A percentile compares a stretch with the other conserved stretches of the same genome.
These are phyloP conservation scores for baker's yeast (Saccharomyces cerevisiae) DNA, from an alignment of 805 yeast species.

Conservation along the genomic window DNA sequence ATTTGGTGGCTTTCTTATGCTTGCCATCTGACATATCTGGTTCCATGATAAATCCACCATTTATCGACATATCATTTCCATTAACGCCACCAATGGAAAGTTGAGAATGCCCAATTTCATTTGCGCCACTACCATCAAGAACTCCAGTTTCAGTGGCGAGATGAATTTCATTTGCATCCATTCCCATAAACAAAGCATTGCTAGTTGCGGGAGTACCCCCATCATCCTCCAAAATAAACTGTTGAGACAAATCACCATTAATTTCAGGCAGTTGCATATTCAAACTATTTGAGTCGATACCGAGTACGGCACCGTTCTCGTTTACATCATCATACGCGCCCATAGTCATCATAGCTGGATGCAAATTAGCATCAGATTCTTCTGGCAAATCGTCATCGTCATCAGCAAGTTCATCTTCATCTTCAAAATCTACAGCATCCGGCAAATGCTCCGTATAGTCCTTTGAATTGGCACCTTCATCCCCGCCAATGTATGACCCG, in stretches of 20 bases:
- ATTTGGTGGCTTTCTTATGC: neutral
- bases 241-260: slow-evolving; percentile 5
- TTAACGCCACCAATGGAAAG: neutral
- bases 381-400: slow-evolving; percentile 39
- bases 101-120: neutral
- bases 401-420: slow-evolving; percentile 89
- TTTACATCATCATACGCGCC: slow-evolving; percentile 28
- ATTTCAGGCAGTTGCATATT: slow-evolving; percentile 3
- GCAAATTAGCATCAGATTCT: slow-evolving; percentile 11
- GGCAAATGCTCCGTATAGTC: slow-evolving; percentile 59
- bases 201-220: slow-evolving; percentile 9
- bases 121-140: neutral
- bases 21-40: neutral
- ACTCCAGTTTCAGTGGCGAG: slow-evolving; percentile 1
- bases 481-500: slow-evolving; percentile 21
- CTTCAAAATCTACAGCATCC: slow-evolving; percentile 90
- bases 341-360: slow-evolving; percentile 5
- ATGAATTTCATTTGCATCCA: slow-evolving; percentile 15
- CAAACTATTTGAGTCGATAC: neutral
- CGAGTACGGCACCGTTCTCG: slow-evolving; percentile 8
- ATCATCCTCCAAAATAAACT: slow-evolving; percentile 7
- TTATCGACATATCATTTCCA: neutral
- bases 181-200: slow-evolving; percentile 29
- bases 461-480: slow-evolving; percentile 27
- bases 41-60: neutral